phyloP scores from a whole-genome alignment of 176 grass and related monocot species.

The Hordeum marinum region DNA sequence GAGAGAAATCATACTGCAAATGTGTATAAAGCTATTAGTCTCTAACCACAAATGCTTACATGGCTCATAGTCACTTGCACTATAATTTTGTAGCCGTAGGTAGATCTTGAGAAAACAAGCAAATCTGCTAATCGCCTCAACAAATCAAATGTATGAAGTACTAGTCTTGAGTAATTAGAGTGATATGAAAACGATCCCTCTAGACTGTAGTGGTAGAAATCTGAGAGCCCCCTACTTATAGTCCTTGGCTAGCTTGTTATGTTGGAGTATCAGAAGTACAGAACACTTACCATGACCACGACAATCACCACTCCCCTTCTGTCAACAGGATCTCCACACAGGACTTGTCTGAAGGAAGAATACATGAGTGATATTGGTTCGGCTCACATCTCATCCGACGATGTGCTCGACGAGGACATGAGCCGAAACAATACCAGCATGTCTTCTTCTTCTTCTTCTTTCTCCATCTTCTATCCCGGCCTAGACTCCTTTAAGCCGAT shows the following conservation, averaged over 20 bases:
- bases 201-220: neutral
- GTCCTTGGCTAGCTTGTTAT: neutral
- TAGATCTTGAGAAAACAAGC: neutral
- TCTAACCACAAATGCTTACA: neutral
- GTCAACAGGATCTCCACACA: neutral
- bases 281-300: neutral
- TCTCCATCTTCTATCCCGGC: neutral
- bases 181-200: neutral
- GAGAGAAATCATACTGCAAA: neutral
- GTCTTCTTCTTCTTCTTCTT: conserved; percentile 57
- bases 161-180: neutral
- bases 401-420: conserved; percentile 23
- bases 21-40: neutral
- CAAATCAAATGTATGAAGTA: neutral
- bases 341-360: conserved; percentile 38
- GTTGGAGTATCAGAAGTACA: neutral
- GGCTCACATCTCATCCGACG: conserved; percentile 41
- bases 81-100: neutral
- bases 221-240: neutral
- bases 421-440: conserved; percentile 65
- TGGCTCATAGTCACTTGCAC: neutral
- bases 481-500: neutral
- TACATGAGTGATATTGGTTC: conserved; percentile 77
- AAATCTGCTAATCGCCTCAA: neutral
- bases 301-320: neutral